Conservation (phyloP, 306 rosid species). For the Lagenaria siceraria region DNA sequence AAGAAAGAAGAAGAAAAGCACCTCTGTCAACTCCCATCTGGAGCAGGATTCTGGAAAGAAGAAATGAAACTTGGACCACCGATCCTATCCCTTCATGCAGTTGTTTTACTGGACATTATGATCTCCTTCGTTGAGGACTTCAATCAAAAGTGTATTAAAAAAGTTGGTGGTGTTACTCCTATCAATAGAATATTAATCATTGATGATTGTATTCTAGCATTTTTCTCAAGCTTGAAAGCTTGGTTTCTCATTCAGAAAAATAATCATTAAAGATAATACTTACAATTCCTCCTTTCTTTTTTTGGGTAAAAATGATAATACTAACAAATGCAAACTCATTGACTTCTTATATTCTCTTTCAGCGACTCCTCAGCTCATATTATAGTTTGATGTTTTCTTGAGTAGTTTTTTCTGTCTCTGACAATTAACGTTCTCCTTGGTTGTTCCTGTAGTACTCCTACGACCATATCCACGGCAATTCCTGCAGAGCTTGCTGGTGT, state of each 20-base stretch:
- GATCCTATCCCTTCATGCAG: neutral
- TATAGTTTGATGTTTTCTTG: neutral
- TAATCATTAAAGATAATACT: too few species aligned
- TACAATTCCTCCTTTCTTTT: too few species aligned
- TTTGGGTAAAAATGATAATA: neutral
- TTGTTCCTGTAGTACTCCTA: constrained; percentile 52
- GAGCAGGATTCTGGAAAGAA: neutral
- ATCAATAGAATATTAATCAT: neutral
- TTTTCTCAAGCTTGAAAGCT: too few species aligned
- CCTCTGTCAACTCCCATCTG: neutral
- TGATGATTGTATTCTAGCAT: too few species aligned
- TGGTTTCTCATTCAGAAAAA: too few species aligned
- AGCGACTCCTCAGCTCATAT: neutral
- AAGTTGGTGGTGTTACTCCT: neutral
- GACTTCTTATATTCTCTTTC: neutral
- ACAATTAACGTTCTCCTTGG: neutral
- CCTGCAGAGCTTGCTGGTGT: constrained; percentile 90
- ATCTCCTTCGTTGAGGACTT: neutral
- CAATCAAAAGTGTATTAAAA: neutral
- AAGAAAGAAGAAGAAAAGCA: neutral
- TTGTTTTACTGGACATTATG: neutral
- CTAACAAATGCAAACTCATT: neutral
- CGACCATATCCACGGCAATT: constrained; percentile 51
- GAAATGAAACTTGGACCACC: neutral
- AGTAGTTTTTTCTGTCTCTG: neutral